Percentiles rank a stretch among this genome's conserved stretches.
phyloP scores from a whole-genome alignment of 1,284 basidiomycete genomes.

The Puccinia brachypodii region DNA sequence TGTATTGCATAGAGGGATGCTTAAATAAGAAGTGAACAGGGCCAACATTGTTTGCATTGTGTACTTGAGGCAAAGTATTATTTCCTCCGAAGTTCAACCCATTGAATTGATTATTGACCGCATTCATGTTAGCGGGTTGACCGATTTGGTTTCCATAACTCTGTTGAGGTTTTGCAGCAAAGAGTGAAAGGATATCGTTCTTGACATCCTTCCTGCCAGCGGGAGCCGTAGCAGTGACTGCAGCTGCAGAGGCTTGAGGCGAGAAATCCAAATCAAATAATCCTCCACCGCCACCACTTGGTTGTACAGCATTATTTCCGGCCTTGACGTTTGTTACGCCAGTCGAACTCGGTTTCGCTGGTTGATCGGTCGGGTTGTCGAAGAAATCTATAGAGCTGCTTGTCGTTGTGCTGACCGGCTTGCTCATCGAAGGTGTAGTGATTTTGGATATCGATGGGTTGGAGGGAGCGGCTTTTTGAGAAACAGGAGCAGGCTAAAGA shows the following conservation, averaged over 20 bases:
- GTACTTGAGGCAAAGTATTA: background rate
- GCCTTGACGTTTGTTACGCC: conserved; percentile 48
- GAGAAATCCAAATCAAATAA: conserved; percentile 85
- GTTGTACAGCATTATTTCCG: conserved; percentile 49
- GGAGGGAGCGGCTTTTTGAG: background rate
- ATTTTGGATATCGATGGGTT: conserved; percentile 35
- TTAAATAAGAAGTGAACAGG: background rate
- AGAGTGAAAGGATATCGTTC: conserved; percentile 81
- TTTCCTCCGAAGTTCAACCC: conserved; percentile 21
- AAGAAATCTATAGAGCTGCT: conserved; percentile 56
- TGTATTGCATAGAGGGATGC: background rate
- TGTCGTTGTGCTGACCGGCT: conserved; percentile 55
- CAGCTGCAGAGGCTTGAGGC: conserved; percentile 60
- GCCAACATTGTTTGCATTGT: background rate
- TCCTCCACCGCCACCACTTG: conserved; percentile 62
- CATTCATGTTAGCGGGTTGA: conserved; percentile 5
- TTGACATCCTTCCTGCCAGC: conserved; percentile 69
- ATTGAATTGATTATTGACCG: conserved; percentile 44
- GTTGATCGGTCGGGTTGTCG: conserved; percentile 51
- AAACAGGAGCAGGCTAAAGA: conserved; percentile 23
- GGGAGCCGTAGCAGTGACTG: conserved; percentile 55
- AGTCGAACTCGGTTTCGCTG: conserved; percentile 63
- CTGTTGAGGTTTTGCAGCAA: conserved; percentile 60
- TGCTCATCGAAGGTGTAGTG: conserved; percentile 51
- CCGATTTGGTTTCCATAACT: background rate